Evolutionary conservation across 176 grass and related monocot species (phyloP).

Genomic region (Phragmites australis): DNA sequence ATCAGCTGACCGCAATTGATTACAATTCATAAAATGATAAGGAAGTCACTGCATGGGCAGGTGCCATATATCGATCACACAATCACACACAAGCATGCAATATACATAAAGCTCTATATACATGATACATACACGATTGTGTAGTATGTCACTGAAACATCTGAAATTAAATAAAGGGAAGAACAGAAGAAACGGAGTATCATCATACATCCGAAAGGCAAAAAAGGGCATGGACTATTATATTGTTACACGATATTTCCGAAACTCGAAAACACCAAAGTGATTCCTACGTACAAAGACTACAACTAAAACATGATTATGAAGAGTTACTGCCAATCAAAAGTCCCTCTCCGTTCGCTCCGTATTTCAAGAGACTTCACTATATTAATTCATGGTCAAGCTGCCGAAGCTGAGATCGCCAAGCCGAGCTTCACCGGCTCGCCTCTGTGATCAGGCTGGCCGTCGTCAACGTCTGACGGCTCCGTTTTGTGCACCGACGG

Average conservation of each 20-base stretch:
- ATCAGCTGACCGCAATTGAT: background rate
- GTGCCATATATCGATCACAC: constrained; percentile 3
- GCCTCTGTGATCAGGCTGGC: background rate
- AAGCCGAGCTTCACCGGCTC: constrained; percentile 33
- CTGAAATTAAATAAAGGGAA: background rate
- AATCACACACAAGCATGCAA: background rate
- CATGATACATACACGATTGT: background rate
- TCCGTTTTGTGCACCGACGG: constrained; percentile 11
- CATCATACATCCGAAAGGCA: background rate
- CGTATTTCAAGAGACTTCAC: background rate
- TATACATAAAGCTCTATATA: background rate
- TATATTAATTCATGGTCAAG: background rate
- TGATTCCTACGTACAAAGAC: background rate
- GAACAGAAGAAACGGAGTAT: background rate
- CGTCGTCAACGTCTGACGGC: background rate
- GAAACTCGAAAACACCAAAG: background rate
- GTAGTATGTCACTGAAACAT: background rate
- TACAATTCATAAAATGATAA: background rate
- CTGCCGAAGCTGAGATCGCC: constrained; percentile 12
- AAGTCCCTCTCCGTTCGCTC: background rate
- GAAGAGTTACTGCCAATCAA: background rate
- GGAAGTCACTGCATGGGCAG: background rate
- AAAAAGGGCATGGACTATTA: background rate
- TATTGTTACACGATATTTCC: constrained; percentile 35
- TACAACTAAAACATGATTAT: background rate